Evolutionary conservation across 371 early-diverging fungal genomes (phyloP).

Genomic region (Mortierella sp.): DNA sequence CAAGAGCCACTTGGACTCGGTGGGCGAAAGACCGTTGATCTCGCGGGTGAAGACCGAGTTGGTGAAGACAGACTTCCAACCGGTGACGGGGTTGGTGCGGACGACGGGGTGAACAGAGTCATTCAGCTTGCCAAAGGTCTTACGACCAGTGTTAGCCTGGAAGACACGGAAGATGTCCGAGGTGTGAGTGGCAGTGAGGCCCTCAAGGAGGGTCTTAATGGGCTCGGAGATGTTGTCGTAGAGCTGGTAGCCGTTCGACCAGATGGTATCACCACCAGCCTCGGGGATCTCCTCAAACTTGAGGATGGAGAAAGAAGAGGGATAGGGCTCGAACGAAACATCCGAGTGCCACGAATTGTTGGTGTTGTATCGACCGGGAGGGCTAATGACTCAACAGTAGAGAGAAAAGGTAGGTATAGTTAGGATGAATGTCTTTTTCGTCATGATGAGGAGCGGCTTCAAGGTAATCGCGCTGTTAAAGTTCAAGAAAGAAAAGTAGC

Average conservation of each 20-base stretch:
- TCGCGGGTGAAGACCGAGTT: constrained; percentile 73
- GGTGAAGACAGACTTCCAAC: constrained; percentile 77
- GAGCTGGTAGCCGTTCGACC: constrained; percentile 71
- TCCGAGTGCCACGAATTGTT: constrained; percentile 71
- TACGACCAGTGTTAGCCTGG: constrained; percentile 58
- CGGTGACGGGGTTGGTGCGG: constrained; percentile 81
- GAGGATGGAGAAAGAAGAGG: constrained; percentile 69
- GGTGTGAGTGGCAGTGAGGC: constrained; percentile 73
- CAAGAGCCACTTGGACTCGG: constrained; percentile 71
- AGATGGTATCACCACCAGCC: constrained; percentile 74
- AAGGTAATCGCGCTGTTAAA: background rate
- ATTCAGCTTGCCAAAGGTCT: constrained; percentile 62
- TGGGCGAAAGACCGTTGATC: constrained; percentile 67
- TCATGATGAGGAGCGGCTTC: background rate
- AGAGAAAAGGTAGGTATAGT: background rate
- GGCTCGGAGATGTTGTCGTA: constrained; percentile 73
- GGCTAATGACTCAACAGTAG: background rate
- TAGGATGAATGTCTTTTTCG: background rate
- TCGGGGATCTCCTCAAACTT: constrained; percentile 68
- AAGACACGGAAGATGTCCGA: constrained; percentile 64
- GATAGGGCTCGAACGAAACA: constrained; percentile 72
- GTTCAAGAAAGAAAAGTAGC: background rate
- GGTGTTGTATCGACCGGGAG: constrained; percentile 51
- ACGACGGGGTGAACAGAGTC: constrained; percentile 69
- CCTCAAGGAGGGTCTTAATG: constrained; percentile 70